Base-by-base conservation (phyloP, 2,329 filamentous ascomycete species). In the Chalaropsis ovoidea region DNA sequence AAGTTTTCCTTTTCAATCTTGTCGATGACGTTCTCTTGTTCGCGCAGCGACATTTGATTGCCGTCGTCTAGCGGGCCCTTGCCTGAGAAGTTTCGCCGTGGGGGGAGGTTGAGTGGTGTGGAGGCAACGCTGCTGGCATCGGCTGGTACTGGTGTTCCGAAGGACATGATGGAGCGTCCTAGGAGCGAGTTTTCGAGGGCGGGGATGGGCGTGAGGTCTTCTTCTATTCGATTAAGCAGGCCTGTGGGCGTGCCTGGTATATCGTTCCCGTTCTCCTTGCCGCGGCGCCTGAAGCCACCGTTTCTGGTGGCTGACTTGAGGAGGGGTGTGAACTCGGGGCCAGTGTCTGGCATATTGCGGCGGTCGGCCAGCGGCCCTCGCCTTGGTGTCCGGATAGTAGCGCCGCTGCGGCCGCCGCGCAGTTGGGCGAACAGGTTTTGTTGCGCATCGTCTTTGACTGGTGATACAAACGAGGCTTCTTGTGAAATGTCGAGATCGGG, bases 1-100 rank as follows among this genome's bases (percentile, higher is more conserved):
- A 97, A 99, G 73, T 99, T 99, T 73, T 97, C 94, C 78, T 99
- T 99, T 73, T 96, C 91, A 71, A 99, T 93, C 72, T 89, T 89
- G 77, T 96, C 90, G 70, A 99, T 93, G 70, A 94, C 88, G 70
- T 90, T 91, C 76, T 97, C 94, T 75, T 99, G 94, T 73, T 99
- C 94, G 68, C 91, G 86, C 67, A 99, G 76, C 0, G 94, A 96
- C 70, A 96, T 81, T 72, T 95, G 87, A 71, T 96, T 96, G 22
- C 91, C 91, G 70, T 94, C 88, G 68, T 92, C 87, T 45, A 95
- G 76, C 3, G 89, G 83, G 0, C 85, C 87, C 64, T 85, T 86
- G 64, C 81, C 81, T 58, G 81, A 83, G 27, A 67, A 67, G 63
- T 80, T 80, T 68, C 82, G 81, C 66, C 86, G 82, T 5, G 86